Percentiles rank a stretch among this genome's conserved stretches.
phyloP scores from a whole-genome alignment of 305 asterid genomes.

The Fraxinus baroniana region DNA sequence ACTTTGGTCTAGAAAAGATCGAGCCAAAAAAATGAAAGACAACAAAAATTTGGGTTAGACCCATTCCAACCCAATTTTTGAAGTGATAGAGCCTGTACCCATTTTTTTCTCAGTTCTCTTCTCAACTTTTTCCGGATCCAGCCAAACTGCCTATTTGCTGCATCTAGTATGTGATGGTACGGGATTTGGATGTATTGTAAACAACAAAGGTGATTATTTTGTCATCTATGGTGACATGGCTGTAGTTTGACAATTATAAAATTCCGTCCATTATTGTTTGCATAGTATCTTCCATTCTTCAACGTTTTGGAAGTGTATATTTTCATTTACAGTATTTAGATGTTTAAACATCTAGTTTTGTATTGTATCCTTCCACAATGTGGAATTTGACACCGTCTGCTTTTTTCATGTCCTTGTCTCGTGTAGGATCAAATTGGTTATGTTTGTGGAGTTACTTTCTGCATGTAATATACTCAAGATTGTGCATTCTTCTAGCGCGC shows the following conservation, averaged over 20 bases:
- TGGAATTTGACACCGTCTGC: not conserved
- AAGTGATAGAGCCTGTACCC: not conserved
- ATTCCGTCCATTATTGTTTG: not conserved
- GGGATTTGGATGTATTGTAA: not conserved
- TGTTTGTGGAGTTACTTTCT: constrained; percentile 17
- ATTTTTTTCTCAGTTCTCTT: not conserved
- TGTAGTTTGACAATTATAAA: not conserved
- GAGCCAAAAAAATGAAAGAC: not conserved
- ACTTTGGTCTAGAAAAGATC: not conserved
- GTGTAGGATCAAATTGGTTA: constrained; percentile 22
- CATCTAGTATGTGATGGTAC: not conserved
- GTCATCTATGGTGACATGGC: not conserved
- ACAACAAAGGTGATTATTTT: not conserved
- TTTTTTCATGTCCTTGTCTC: not conserved
- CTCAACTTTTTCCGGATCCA: not conserved
- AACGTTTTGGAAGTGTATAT: not conserved
- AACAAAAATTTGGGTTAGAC: not conserved
- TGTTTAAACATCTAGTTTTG: not conserved
- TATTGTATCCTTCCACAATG: not conserved
- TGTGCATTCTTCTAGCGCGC: constrained; percentile 27
- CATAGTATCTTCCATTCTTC: not conserved
- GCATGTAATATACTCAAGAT: constrained; percentile 36
- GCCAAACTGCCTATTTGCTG: not conserved
- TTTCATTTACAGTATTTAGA: not conserved
- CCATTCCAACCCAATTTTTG: not conserved